Evolutionary conservation across 2,329 filamentous ascomycete species (phyloP).

Genomic region (Grosmannia clavigera): DNA sequence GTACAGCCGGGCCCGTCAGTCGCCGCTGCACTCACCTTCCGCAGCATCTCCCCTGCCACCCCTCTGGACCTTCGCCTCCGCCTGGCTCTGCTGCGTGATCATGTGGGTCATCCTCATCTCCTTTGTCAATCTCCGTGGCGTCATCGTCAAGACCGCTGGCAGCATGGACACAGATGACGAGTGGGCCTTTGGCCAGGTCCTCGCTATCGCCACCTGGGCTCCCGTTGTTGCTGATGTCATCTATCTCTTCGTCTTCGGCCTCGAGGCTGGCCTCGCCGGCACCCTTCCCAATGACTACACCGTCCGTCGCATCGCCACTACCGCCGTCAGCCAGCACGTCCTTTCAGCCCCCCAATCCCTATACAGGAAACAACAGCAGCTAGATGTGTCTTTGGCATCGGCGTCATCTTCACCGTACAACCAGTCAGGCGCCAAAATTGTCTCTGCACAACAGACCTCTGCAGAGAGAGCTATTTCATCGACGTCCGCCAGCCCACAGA

Average conservation of each 20-base stretch:
- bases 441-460: background rate
- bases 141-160: conserved; percentile 7
- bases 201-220: conserved; percentile 9
- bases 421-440: background rate
- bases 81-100: conserved; percentile 4
- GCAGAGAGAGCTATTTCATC: background rate
- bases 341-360: background rate
- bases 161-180: conserved; percentile 3
- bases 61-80: conserved; percentile 5
- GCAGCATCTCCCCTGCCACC: background rate
- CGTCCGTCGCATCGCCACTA: conserved; percentile 2
- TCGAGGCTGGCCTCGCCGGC: conserved; percentile 4
- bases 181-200: conserved; percentile 11
- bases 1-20: background rate
- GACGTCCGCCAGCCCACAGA: background rate
- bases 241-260: conserved; percentile 6
- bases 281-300: conserved; percentile 2
- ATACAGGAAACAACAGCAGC: background rate
- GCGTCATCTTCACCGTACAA: background rate
- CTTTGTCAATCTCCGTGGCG: conserved; percentile 5
- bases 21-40: background rate
- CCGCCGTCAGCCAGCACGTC: background rate
- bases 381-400: background rate
- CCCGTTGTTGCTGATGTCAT: conserved; percentile 6
- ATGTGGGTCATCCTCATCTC: conserved; percentile 9